Evolutionary conservation across 768 basidiomycete genomes (phyloP).

Genomic region (Lentinula sp.): DNA sequence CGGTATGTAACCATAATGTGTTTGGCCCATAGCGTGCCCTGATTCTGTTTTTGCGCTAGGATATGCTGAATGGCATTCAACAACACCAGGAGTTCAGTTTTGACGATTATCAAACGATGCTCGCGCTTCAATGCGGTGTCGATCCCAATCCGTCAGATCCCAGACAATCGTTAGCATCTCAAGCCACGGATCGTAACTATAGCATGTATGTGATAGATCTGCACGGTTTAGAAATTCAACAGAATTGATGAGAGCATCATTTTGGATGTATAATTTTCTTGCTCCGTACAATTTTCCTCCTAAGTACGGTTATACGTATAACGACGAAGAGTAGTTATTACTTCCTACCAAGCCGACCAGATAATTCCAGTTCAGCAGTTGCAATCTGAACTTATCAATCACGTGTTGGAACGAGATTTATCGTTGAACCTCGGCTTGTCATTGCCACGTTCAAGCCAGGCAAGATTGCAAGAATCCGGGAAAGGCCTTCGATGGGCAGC

Average conservation of each 20-base stretch:
- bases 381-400: no score
- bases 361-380: no score
- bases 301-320: neutral
- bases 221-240: conserved; percentile 70
- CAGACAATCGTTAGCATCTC: conserved; percentile 27
- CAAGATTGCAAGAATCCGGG: conserved; percentile 22
- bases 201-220: conserved; percentile 88
- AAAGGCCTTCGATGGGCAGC: conserved; percentile 18
- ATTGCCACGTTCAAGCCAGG: conserved; percentile 25
- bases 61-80: conserved; percentile 70
- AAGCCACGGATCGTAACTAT: conserved; percentile 65
- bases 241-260: conserved; percentile 19
- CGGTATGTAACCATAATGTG: conserved; percentile 38
- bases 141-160: conserved; percentile 52
- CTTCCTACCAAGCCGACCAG: neutral
- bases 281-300: neutral
- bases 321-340: neutral
- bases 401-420: no score
- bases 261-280: conserved; percentile 11
- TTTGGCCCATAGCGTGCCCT: neutral
- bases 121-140: conserved; percentile 85
- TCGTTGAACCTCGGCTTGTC: neutral
- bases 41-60: conserved; percentile 32
- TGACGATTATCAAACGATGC: conserved; percentile 89
- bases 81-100: conserved; percentile 65